Evolutionary conservation across 2,329 filamentous ascomycete genomes (phyloP), one percentile per base, ranked within the genome.

Genomic region (Ophiocordyceps camponoti-leonardi): DNA sequence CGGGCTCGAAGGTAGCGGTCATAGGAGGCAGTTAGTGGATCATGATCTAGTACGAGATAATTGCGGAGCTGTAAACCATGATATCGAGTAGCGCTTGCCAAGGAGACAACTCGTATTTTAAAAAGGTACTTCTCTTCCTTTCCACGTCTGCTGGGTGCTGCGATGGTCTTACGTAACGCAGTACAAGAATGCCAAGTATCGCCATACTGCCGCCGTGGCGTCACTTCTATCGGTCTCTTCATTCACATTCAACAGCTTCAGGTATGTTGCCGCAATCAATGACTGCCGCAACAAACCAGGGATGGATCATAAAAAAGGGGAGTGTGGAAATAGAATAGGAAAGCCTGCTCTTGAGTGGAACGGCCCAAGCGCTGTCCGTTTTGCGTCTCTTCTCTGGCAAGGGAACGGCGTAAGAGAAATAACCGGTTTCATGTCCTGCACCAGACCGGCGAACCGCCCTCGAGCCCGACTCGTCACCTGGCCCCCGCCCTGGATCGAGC

Each of bases 361-460:
- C 35, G 35, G 35, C 35, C 35, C 35, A 39, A 39, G 35, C 35
- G 35, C 35, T 19, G 35, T 33, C 13, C 31, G 31, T 33, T n/a
- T 33, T n/a, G 12, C 31, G 31, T 33, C 31, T 33, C 31, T 33
- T 33, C 31, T 33, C 31, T 33, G 18, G 35, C 18, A 18, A 19
- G 18, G 35, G 35, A 19, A 39, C n/a, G n/a, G n/a, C 35, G 35
- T 11, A 18, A 39, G 35, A 39, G 35, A 39, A 39, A 39, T 39
- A 39, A 39, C 35, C 35, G 35, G 35, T 39, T 39, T 39, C 35
- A 39, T 19, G 35, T 39, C 35, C 35, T 39, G 35, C n/a, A 11
- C 35, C 35, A 39, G 35, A 10, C 14, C 35, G 35, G 35, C 35
- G 35, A 39, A 39, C 35, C 35, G 35, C 35, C 35, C 35, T 39